Conservation (phyloP, 2,329 filamentous ascomycete genomes). For the Plenodomus biglobosus region DNA sequence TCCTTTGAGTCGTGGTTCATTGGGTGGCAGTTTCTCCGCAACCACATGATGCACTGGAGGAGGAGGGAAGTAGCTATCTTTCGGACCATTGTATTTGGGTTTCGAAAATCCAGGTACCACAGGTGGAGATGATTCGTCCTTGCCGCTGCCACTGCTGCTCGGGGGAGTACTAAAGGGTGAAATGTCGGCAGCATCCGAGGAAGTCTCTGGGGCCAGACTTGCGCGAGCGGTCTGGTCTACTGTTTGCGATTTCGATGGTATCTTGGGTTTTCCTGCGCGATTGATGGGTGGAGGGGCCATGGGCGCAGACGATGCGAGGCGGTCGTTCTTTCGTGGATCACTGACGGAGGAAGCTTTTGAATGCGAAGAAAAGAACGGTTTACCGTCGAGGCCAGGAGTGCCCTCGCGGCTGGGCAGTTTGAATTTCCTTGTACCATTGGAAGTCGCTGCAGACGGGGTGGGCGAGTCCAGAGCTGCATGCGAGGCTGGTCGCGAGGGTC, state of each 20-base stretch:
- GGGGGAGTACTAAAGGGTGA: constrained; percentile 90
- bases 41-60: constrained; percentile 35
- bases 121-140: constrained; percentile 29
- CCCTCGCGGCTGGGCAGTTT: constrained; percentile 45
- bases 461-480: constrained; percentile 32
- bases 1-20: constrained; percentile 23
- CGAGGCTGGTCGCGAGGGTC: constrained; percentile 29
- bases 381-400: constrained; percentile 48
- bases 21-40: constrained; percentile 26
- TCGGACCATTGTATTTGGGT: constrained; percentile 21
- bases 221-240: constrained; percentile 24
- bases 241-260: constrained; percentile 53
- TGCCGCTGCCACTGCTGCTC: constrained; percentile 66
- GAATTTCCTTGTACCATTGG: constrained; percentile 34
- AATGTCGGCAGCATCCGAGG: constrained; percentile 50
- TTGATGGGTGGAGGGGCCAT: constrained; percentile 71
- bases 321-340: constrained; percentile 37
- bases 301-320: constrained; percentile 45
- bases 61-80: constrained; percentile 39
- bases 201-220: constrained; percentile 46
- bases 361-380: constrained; percentile 28
- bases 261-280: constrained; percentile 75
- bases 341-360: constrained; percentile 14
- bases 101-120: constrained; percentile 28
- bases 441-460: constrained; percentile 8